phyloP scores from a whole-genome alignment of 306 rosid genomes.

The Hippophae rhamnoides region DNA sequence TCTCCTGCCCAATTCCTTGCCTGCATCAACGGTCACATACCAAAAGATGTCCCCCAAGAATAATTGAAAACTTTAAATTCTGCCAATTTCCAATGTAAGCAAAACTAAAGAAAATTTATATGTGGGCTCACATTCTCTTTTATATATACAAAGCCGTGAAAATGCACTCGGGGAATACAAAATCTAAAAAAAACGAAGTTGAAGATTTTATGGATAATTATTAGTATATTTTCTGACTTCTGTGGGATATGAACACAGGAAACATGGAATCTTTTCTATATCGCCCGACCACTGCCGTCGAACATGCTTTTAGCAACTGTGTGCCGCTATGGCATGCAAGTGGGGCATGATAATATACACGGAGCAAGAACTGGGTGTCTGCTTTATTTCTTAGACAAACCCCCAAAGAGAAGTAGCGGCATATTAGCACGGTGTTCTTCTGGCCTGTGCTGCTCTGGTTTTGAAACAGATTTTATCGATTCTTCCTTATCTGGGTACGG shows the following conservation, averaged over 20 bases:
- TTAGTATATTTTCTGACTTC: constrained; percentile 26
- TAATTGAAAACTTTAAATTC: too few relatives aligned
- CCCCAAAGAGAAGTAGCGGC: constrained; percentile 54
- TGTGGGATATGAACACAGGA: constrained; percentile 33
- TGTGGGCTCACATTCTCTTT: too few relatives aligned
- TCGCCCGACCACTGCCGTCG: constrained; percentile 20
- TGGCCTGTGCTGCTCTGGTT: constrained; percentile 47
- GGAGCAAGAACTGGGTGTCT: constrained; percentile 3
- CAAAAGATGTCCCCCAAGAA: too few relatives aligned
- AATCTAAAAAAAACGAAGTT: too few relatives aligned
- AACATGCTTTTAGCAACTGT: constrained; percentile 7
- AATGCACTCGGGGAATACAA: too few relatives aligned
- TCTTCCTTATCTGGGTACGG: constrained; percentile 64
- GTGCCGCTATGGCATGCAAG: constrained; percentile 8
- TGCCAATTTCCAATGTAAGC: too few relatives aligned
- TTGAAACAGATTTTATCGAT: constrained; percentile 31
- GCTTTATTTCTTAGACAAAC: constrained; percentile 43
- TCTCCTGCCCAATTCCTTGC: too few relatives aligned
- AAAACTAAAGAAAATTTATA: too few relatives aligned
- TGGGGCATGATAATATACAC: constrained; percentile 28
- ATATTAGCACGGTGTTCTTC: constrained; percentile 33
- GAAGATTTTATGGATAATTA: constrained; percentile 15
- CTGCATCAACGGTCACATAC: too few relatives aligned
- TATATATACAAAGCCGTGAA: too few relatives aligned
- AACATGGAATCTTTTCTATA: constrained; percentile 20